phyloP scores from a whole-genome alignment of 208 protist genomes.

The Trypanosoma congolense region DNA sequence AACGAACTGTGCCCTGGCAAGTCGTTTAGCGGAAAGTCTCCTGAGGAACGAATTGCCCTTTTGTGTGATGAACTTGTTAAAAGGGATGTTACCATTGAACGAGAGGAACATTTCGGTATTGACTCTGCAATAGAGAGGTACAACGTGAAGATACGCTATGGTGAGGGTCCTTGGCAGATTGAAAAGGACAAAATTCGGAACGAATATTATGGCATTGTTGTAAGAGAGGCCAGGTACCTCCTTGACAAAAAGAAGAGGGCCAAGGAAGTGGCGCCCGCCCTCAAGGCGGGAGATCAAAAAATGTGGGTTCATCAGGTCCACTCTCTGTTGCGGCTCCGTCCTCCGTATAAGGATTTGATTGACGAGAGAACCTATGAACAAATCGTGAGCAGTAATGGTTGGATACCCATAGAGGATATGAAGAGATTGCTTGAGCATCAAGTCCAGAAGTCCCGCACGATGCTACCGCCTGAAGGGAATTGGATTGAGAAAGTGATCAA shows the following conservation, averaged over 20 bases:
- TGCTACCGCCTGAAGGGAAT: constrained; percentile 16
- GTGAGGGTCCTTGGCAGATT: neutral
- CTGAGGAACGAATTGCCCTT: constrained; percentile 8
- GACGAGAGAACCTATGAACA: constrained; percentile 7
- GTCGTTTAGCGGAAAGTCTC: neutral
- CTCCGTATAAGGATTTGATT: constrained; percentile 22
- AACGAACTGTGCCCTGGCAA: constrained; percentile 1
- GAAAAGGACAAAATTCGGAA: neutral
- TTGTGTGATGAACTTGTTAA: constrained; percentile 9
- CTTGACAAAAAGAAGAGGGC: constrained; percentile 6
- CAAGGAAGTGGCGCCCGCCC: neutral
- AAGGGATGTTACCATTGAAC: constrained; percentile 8
- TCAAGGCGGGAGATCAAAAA: constrained; percentile 2
- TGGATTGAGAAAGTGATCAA: constrained; percentile 31
- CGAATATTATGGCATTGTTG: constrained; percentile 17
- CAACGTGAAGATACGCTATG: constrained; percentile 10
- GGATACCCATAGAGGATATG: constrained; percentile 41
- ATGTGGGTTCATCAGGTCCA: constrained; percentile 32
- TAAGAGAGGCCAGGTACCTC: constrained; percentile 11
- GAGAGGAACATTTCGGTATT: neutral
- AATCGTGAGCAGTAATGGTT: constrained; percentile 31
- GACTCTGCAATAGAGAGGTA: constrained; percentile 5
- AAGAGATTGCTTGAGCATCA: constrained; percentile 17
- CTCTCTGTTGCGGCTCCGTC: constrained; percentile 36
- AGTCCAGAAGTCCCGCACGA: neutral